phyloP scores from a whole-genome alignment of 768 basidiomycete species.

The Gymnopilus junonius region DNA sequence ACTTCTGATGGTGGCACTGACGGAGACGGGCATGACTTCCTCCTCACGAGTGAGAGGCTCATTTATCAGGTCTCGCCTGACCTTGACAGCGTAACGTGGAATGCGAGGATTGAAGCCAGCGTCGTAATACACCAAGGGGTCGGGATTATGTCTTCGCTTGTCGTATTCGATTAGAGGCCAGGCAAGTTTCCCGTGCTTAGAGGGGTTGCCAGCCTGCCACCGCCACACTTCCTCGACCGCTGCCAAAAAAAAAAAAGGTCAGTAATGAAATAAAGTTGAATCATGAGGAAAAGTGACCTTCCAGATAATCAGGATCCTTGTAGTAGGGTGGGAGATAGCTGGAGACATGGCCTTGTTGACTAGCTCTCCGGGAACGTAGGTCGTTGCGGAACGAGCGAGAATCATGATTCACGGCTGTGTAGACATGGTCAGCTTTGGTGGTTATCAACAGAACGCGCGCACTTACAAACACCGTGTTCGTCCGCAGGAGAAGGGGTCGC shows the following conservation, averaged over 20 bases:
- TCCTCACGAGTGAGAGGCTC: conserved; percentile 40
- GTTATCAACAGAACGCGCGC: neutral
- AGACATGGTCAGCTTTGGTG: neutral
- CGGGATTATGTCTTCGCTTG: conserved; percentile 29
- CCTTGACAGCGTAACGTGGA: conserved; percentile 24
- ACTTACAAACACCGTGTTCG: conserved; percentile 15
- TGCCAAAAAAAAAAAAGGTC: neutral
- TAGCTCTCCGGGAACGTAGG: neutral
- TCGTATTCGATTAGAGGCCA: conserved; percentile 55
- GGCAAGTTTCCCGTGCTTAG: conserved; percentile 28
- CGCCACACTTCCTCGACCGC: neutral
- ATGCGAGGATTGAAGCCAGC: conserved; percentile 46
- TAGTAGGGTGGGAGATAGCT: conserved; percentile 33
- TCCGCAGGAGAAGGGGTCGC: conserved; percentile 27
- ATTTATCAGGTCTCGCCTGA: conserved; percentile 24
- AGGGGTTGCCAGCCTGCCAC: conserved; percentile 15
- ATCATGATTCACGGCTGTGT: conserved; percentile 12
- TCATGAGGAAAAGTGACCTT: neutral
- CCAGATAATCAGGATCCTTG: conserved; percentile 17
- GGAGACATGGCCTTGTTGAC: neutral
- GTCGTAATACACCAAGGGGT: conserved; percentile 52
- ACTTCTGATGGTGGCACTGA: conserved; percentile 38
- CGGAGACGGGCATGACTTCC: conserved; percentile 45
- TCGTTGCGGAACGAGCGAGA: conserved; percentile 19
- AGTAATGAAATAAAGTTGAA: neutral